Evolutionary conservation across 352 stramenopile genomes (phyloP).

Genomic region (Pelagophyceae sp.): DNA sequence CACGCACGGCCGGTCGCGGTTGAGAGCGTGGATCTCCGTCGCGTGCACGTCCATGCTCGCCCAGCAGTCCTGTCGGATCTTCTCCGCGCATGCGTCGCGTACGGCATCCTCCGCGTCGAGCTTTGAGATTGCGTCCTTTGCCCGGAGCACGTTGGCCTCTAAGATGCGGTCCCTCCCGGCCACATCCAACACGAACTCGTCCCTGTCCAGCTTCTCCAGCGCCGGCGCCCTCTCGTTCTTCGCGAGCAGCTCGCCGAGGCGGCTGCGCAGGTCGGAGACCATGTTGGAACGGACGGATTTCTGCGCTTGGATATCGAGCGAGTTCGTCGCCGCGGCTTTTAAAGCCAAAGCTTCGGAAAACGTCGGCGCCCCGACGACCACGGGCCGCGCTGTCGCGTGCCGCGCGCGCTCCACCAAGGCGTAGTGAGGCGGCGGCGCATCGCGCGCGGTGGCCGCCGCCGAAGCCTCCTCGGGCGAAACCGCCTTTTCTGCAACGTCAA

Average conservation of each 20-base stretch:
- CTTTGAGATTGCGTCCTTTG: constrained; percentile 52
- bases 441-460: too few relatives aligned
- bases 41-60: constrained; percentile 61
- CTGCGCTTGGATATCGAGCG: not conserved
- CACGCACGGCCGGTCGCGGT: constrained; percentile 30
- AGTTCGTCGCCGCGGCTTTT: not conserved
- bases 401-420: too few relatives aligned
- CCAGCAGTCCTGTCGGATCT: constrained; percentile 81
- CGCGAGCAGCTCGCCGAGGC: constrained; percentile 13
- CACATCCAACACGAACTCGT: constrained; percentile 78
- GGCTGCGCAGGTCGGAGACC: constrained; percentile 3
- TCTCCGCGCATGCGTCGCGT: constrained; percentile 61
- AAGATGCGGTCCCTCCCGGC: constrained; percentile 54
- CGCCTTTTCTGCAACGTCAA: too few relatives aligned
- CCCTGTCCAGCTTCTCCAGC: constrained; percentile 45
- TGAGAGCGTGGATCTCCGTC: constrained; percentile 51
- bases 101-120: constrained; percentile 60
- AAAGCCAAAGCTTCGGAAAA: too few relatives aligned
- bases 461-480: too few relatives aligned
- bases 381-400: too few relatives aligned
- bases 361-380: too few relatives aligned
- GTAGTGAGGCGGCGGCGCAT: too few relatives aligned
- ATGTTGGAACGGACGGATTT: not conserved
- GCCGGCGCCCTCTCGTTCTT: not conserved
- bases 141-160: constrained; percentile 46